Conservation (phyloP, 2,329 filamentous ascomycete genomes). For the Fusarium sp. region DNA sequence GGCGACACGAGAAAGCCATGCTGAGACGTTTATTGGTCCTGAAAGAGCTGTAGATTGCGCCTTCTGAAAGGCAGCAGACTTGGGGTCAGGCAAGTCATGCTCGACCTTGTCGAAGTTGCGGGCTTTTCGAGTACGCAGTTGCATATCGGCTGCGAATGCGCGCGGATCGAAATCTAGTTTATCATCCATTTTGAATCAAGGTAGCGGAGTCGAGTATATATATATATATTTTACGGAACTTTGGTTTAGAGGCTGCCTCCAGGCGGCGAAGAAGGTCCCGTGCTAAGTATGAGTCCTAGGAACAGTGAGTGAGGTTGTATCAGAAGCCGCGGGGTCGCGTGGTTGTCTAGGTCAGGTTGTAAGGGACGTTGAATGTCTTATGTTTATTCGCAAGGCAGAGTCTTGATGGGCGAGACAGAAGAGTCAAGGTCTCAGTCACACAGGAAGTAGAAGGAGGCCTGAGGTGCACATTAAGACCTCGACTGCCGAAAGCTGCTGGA, state of each 20-base stretch:
- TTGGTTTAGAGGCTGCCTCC: constrained; percentile 4
- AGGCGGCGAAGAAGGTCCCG: constrained; percentile 29
- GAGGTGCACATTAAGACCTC: neutral
- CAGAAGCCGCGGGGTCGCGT: constrained; percentile 40
- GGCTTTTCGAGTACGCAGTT: constrained; percentile 61
- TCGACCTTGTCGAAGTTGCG: constrained; percentile 64
- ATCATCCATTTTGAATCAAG: constrained; percentile 42
- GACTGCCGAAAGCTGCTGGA: neutral
- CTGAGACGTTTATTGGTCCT: constrained; percentile 37
- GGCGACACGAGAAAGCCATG: constrained; percentile 62
- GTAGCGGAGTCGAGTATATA: neutral
- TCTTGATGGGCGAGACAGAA: neutral
- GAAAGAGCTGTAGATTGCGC: constrained; percentile 51
- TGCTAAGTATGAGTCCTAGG: constrained; percentile 34
- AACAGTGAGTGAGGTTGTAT: constrained; percentile 28
- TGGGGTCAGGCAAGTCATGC: constrained; percentile 57
- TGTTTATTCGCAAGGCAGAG: neutral
- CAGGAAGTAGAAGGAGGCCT: constrained; percentile 17
- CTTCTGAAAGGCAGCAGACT: constrained; percentile 47
- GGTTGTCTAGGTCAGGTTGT: constrained; percentile 38
- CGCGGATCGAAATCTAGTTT: constrained; percentile 43
- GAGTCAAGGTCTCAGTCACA: constrained; percentile 26
- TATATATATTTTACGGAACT: constrained; percentile 19
- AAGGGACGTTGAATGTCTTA: constrained; percentile 11
- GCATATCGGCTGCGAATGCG: constrained; percentile 58